Conservation (phyloP, 352 stramenopile species). For the Hyaloperonospora arabidopsidis region DNA sequence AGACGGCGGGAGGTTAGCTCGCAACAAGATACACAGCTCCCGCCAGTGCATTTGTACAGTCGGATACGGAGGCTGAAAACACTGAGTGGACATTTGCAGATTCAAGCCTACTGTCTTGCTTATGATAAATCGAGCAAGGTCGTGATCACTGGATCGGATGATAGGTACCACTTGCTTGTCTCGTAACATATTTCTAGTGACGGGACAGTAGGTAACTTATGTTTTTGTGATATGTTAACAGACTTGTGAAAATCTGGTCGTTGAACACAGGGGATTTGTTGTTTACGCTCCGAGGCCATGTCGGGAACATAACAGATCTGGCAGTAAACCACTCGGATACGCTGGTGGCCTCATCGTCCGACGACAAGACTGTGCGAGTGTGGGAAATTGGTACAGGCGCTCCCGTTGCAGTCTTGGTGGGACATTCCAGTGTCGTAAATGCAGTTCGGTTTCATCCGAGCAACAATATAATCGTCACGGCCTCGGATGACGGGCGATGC, state of each 20-base stretch:
- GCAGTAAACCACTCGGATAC: constrained; percentile 79
- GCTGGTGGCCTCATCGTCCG: constrained; percentile 77
- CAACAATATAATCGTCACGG: constrained; percentile 86
- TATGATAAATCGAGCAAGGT: constrained; percentile 94
- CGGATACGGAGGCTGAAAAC: constrained; percentile 75
- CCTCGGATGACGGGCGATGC: constrained; percentile 87
- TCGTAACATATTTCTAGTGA: background rate
- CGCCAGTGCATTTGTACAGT: constrained; percentile 65
- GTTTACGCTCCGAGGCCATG: constrained; percentile 78
- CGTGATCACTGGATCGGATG: constrained; percentile 95
- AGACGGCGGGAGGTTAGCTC: constrained; percentile 45
- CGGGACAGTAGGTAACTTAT: constrained; percentile 4
- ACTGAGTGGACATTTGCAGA: constrained; percentile 90
- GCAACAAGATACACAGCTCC: constrained; percentile 24
- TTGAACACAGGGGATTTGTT: constrained; percentile 73
- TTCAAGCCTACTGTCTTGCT: constrained; percentile 92
- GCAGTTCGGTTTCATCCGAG: constrained; percentile 81
- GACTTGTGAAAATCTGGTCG: constrained; percentile 95
- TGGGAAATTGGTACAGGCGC: constrained; percentile 82
- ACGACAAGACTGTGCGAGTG: constrained; percentile 84
- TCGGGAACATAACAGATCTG: constrained; percentile 87
- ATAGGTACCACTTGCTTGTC: constrained; percentile 45
- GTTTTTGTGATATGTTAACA: constrained; percentile 16
- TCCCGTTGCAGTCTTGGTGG: constrained; percentile 77
- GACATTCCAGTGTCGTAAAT: constrained; percentile 82